Evolutionary conservation across 495 filamentous ascomycete genomes (phyloP).

Genomic region (Aspergillus funiculosus): DNA sequence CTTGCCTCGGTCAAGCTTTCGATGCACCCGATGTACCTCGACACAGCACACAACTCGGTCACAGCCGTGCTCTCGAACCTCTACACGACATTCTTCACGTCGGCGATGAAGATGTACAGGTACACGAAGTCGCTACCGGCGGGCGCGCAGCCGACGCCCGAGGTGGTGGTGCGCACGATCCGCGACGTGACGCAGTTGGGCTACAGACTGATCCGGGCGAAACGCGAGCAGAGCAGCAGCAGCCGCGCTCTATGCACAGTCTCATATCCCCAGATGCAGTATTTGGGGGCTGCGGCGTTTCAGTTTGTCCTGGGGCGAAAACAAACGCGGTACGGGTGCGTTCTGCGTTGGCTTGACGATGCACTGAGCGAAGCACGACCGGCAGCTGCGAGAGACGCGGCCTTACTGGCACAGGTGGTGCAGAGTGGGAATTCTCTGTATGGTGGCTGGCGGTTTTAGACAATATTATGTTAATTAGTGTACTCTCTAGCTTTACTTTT

Average conservation of each 20-base stretch:
- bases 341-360: slow-evolving; percentile 58
- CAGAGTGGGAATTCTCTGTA: slow-evolving; percentile 32
- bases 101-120: slow-evolving; percentile 78
- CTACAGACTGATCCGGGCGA: slow-evolving; percentile 57
- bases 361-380: slow-evolving; percentile 32
- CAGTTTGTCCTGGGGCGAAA: slow-evolving; percentile 56
- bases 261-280: slow-evolving; percentile 59
- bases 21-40: slow-evolving; percentile 82
- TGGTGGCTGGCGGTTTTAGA: slow-evolving; percentile 40
- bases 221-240: slow-evolving; percentile 33
- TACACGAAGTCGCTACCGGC: slow-evolving; percentile 60
- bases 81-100: slow-evolving; percentile 65
- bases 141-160: slow-evolving; percentile 46
- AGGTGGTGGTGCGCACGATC: slow-evolving; percentile 61
- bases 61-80: slow-evolving; percentile 65
- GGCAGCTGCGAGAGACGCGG: slow-evolving; percentile 23
- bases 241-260: slow-evolving; percentile 48
- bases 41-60: slow-evolving; percentile 70
- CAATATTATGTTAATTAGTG: no score
- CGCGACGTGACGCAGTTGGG: slow-evolving; percentile 60
- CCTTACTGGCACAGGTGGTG: slow-evolving; percentile 30
- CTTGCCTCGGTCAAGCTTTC: slow-evolving; percentile 78
- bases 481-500: no score
- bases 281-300: slow-evolving; percentile 64
- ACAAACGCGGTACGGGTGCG: slow-evolving; percentile 57